A percentile compares a stretch with the other conserved stretches of the same genome.
These are phyloP conservation scores for Vigna hirtella DNA, from an alignment of 306 rosid genomes.

Conservation along the genomic window DNA sequence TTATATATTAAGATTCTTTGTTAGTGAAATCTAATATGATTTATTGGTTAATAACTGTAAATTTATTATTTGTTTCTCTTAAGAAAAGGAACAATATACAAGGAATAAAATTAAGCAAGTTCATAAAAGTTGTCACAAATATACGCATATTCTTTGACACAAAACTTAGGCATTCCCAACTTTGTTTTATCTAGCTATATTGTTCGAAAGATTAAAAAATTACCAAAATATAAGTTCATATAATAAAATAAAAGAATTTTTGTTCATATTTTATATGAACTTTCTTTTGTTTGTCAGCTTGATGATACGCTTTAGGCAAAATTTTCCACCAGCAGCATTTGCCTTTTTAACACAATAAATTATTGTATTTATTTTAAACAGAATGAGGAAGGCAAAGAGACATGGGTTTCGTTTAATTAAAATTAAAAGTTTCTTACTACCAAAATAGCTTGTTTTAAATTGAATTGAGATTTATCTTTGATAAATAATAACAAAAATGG, in stretches of 20 bases:
- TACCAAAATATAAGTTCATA: background rate
- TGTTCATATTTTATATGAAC: background rate
- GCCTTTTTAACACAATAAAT: background rate
- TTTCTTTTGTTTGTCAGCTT: no score
- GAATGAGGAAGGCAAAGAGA: background rate
- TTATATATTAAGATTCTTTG: no score
- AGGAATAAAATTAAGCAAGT: background rate
- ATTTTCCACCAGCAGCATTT: background rate
- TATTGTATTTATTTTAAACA: background rate
- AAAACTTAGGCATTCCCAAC: background rate
- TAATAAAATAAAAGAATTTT: background rate
- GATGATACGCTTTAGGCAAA: background rate
- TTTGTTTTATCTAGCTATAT: background rate
- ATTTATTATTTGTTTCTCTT: background rate
- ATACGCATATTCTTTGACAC: background rate
- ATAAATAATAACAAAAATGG: background rate
- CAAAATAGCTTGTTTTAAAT: background rate
- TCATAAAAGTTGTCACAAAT: conserved; percentile 2
- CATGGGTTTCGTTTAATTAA: background rate
- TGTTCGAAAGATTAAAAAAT: background rate
- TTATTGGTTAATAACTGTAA: no score
- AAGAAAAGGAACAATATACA: background rate
- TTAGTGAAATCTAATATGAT: background rate
- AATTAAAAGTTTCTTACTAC: background rate
- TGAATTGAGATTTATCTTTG: background rate